Percentiles rank a stretch among this genome's conserved stretches.
These are phyloP conservation scores for Boletus mariae DNA, from an alignment of 1,284 basidiomycete species.

Conservation along the genomic window DNA sequence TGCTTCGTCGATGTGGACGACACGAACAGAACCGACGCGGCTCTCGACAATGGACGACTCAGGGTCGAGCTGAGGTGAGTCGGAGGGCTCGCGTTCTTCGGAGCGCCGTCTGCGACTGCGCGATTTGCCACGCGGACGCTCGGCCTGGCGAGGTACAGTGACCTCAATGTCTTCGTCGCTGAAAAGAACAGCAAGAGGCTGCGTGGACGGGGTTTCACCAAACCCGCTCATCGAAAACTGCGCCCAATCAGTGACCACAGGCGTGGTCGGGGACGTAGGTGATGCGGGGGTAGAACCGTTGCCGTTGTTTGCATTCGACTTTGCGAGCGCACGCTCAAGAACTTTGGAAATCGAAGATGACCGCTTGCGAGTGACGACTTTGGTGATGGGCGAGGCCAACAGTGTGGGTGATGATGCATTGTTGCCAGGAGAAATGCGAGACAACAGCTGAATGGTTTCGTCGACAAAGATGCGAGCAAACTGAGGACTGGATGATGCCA, in stretches of 20 bases:
- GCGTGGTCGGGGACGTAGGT: constrained; percentile 24
- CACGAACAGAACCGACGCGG: constrained; percentile 36
- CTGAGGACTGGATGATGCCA: constrained; percentile 16
- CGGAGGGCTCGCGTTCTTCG: constrained; percentile 9
- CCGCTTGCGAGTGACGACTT: constrained; percentile 17
- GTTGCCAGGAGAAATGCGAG: constrained; percentile 19
- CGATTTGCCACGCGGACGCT: constrained; percentile 20
- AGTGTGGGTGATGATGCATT: constrained; percentile 19
- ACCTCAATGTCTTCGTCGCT: constrained; percentile 59
- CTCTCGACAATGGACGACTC: constrained; percentile 35
- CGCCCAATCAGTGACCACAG: constrained; percentile 43
- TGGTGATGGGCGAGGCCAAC: constrained; percentile 22
- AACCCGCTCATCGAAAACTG: constrained; percentile 66
- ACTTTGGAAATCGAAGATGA: constrained; percentile 20
- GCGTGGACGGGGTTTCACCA: constrained; percentile 40
- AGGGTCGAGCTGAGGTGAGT: constrained; percentile 8
- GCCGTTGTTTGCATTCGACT: neutral
- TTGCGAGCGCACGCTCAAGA: constrained; percentile 6
- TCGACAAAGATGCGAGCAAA: constrained; percentile 56
- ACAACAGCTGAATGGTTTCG: constrained; percentile 54
- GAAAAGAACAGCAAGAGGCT: constrained; percentile 53
- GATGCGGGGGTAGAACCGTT: constrained; percentile 15
- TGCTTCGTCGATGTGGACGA: constrained; percentile 67
- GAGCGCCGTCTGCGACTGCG: constrained; percentile 23
- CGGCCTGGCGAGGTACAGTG: constrained; percentile 40